Evolutionary conservation across 495 filamentous ascomycete genomes (phyloP).

Genomic region (Penicillium malachiteum): DNA sequence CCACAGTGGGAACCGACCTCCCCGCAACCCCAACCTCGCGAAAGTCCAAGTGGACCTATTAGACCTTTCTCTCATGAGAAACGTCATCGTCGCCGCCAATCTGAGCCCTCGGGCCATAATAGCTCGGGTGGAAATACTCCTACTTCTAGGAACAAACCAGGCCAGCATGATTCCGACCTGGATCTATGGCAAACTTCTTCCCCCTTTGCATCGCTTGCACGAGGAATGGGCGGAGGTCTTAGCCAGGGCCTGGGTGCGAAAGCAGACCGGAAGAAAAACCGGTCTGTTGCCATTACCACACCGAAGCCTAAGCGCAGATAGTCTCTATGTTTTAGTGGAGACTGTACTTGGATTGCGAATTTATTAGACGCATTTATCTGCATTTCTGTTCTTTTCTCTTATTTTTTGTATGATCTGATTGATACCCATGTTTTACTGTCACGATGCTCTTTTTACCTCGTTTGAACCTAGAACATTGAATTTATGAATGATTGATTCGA

Average conservation of each 20-base stretch:
- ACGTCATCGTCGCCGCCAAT: conserved; percentile 23
- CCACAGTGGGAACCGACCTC: conserved; percentile 23
- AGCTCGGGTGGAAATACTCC: conserved; percentile 8
- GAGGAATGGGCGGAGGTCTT: conserved; percentile 45
- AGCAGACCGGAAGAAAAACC: conserved; percentile 32
- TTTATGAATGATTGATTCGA: no score
- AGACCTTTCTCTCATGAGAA: conserved; percentile 17
- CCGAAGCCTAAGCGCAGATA: conserved; percentile 11
- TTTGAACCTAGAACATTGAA: no score
- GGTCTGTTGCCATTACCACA: conserved; percentile 15
- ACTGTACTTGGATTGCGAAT: no score
- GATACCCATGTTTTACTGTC: neutral
- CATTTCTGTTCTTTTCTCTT: neutral
- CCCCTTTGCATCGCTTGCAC: conserved; percentile 47
- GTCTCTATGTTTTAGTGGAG: neutral
- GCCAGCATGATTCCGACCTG: conserved; percentile 35
- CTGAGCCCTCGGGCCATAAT: conserved; percentile 17
- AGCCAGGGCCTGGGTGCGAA: conserved; percentile 39
- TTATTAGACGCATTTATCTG: neutral
- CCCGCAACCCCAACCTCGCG: conserved; percentile 5
- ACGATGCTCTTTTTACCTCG: no score
- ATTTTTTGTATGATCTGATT: neutral
- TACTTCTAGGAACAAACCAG: conserved; percentile 12
- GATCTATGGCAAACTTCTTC: conserved; percentile 41
- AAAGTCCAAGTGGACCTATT: neutral